Percentiles rank a stretch among this genome's conserved stretches.
Conservation (phyloP, 306 rosid species). For the Luffa acutangula region DNA sequence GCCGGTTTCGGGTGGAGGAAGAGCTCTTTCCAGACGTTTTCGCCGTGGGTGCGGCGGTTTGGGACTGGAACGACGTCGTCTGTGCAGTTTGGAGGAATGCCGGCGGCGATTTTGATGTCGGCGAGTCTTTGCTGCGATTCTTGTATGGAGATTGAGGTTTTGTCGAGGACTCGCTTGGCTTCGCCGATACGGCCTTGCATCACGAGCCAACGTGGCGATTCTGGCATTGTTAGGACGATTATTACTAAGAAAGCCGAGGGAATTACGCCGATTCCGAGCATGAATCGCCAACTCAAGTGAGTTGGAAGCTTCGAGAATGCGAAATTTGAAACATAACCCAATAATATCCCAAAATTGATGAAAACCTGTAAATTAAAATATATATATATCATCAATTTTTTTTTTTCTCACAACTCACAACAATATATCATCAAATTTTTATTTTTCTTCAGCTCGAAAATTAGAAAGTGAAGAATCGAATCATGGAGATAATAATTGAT, state of each 20-base stretch:
- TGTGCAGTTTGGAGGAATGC: constrained; percentile 43
- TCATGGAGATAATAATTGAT: no score
- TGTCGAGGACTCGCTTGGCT: constrained; percentile 44
- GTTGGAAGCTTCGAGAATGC: neutral
- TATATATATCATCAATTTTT: no score
- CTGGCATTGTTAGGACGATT: constrained; percentile 66
- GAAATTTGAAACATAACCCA: neutral
- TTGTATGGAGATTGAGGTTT: constrained; percentile 43
- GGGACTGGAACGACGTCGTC: constrained; percentile 45
- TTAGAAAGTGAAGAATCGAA: no score
- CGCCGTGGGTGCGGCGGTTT: constrained; percentile 18
- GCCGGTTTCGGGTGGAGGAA: constrained; percentile 48
- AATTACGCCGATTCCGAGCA: constrained; percentile 62
- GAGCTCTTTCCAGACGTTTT: constrained; percentile 63
- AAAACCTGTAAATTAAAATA: neutral
- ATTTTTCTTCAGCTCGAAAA: no score
- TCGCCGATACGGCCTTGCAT: constrained; percentile 73
- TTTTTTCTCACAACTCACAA: no score
- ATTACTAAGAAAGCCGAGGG: constrained; percentile 34
- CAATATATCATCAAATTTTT: neutral
- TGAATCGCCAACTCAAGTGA: constrained; percentile 55
- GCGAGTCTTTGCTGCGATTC: constrained; percentile 45
- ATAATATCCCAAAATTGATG: neutral
- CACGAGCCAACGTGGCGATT: constrained; percentile 84
- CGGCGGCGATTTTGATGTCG: constrained; percentile 63